A percentile compares a stretch with the other conserved stretches of the same genome.
phyloP scores from a whole-genome alignment of 306 rosid genomes.

The Albizia julibrissin region DNA sequence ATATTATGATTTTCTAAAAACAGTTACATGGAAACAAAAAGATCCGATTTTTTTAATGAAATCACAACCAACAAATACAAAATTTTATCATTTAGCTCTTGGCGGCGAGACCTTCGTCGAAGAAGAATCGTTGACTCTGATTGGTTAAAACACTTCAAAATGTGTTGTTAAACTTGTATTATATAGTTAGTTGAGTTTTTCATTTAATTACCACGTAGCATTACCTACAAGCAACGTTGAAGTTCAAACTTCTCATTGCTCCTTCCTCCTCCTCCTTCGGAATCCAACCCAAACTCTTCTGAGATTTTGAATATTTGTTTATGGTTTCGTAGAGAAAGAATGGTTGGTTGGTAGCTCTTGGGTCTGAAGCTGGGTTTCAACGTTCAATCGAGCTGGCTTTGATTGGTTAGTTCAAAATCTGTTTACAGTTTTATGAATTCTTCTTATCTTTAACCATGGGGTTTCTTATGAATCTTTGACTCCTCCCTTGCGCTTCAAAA shows the following conservation, averaged over 20 bases:
- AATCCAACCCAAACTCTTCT: background rate
- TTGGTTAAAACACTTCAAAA: background rate
- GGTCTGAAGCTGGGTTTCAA: constrained; percentile 9
- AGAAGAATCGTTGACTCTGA: background rate
- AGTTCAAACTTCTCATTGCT: background rate
- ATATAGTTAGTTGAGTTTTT: no score
- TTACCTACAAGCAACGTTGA: background rate
- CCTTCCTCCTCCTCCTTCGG: background rate
- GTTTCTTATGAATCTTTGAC: constrained; percentile 28
- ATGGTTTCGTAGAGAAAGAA: constrained; percentile 16
- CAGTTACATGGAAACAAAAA: background rate
- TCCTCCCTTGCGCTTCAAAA: background rate
- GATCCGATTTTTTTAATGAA: background rate
- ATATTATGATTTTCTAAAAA: background rate
- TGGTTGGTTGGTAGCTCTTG: background rate
- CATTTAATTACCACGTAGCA: background rate
- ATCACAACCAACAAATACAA: background rate
- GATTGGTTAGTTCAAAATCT: constrained; percentile 31
- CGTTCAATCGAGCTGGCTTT: constrained; percentile 23
- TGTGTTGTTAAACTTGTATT: background rate
- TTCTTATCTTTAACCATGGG: background rate
- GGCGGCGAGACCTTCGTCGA: constrained; percentile 33
- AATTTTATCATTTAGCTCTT: background rate
- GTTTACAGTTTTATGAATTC: background rate
- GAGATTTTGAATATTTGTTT: background rate